Evolutionary conservation across 257 asterid genomes (phyloP), one percentile per base, ranked within the genome.

Genomic region (Primulina huaijiensis): DNA sequence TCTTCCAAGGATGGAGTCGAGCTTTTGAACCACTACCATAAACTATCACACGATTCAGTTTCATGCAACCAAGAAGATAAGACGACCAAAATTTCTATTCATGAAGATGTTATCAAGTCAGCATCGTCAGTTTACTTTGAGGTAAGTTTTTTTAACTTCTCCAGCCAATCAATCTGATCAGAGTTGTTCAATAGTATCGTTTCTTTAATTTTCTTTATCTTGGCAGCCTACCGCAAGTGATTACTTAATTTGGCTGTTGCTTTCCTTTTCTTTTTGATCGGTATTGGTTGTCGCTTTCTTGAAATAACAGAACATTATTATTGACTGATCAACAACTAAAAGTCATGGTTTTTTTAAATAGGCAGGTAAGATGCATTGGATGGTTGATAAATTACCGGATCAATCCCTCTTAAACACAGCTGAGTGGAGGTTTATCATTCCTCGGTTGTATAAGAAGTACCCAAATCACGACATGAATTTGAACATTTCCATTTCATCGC

Each of bases 301-400:
- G 60, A 64, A 64, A 65, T 58, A 46, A 31, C 34, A 14, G 55
- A 9, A 14, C 23, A 25, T 25, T 50, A 59, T 64, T 56, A 56
- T 73, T 31, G 30, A 75, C 63, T 59, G 31, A 59, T 59, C 37
- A 69, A 72, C 33, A 23, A 70, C 40, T 77, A 14, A 75, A 33
- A 6, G 7, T 52, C 3, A 8, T 62, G 56, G 53, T 74, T 63
- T 72, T 21, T 69, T 68, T 69, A 37, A 55, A 77, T 79, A 91
- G 99, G 97, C 95, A 17, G 79, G 71, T 73, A 84, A 85, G 76
- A 77, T 94, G 95, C 89, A 83, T 38, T 86, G 96, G 92, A 68
- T 84, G 43, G 88, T 94, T 21, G 92, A 89, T 73, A 80, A 89
- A 75, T 74, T 87, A 53, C 90, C 96, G 16, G 92, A 89, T 69